A percentile compares a stretch with the other conserved stretches of the same genome.
These are phyloP conservation scores for Stagonosporopsis cucurbitacearum DNA, from an alignment of 2,329 filamentous ascomycete genomes.

Conservation along the genomic window DNA sequence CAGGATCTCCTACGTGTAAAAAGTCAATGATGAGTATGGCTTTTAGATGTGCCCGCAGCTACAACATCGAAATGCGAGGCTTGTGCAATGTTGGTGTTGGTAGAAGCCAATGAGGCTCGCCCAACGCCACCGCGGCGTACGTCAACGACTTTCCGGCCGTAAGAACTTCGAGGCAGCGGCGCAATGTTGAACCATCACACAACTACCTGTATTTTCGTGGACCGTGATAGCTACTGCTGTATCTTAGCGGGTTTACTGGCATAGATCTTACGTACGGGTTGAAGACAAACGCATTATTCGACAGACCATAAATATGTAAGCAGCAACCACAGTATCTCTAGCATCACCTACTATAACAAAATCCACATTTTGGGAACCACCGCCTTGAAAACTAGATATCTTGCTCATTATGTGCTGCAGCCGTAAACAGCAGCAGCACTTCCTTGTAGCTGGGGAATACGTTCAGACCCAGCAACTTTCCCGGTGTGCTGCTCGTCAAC, in stretches of 20 bases:
- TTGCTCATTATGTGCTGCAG: conserved; percentile 14
- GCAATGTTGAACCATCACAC: not conserved
- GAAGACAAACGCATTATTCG: not conserved
- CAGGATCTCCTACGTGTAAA: not conserved
- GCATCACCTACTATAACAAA: not conserved
- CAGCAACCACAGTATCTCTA: not conserved
- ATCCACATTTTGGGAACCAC: not conserved
- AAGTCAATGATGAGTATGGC: not conserved
- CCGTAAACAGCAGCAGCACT: not conserved
- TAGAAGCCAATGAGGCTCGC: not conserved
- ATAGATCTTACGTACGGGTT: conserved; percentile 1
- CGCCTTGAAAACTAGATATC: not conserved
- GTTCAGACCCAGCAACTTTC: not conserved
- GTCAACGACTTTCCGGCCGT: conserved; percentile 19
- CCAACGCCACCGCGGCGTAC: conserved; percentile 12
- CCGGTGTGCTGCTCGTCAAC: conserved; percentile 4
- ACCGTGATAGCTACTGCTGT: not conserved
- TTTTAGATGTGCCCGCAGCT: not conserved
- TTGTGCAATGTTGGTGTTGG: not conserved
- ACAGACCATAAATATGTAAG: conserved; percentile 10
- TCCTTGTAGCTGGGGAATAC: not conserved
- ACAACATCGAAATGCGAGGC: not conserved
- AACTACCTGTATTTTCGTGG: not conserved
- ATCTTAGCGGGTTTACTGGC: not conserved
- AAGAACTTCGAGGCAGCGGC: conserved; percentile 2